Evolutionary conservation across 371 early-diverging fungal species (phyloP).

Genomic region (Syncephalis fuscata): DNA sequence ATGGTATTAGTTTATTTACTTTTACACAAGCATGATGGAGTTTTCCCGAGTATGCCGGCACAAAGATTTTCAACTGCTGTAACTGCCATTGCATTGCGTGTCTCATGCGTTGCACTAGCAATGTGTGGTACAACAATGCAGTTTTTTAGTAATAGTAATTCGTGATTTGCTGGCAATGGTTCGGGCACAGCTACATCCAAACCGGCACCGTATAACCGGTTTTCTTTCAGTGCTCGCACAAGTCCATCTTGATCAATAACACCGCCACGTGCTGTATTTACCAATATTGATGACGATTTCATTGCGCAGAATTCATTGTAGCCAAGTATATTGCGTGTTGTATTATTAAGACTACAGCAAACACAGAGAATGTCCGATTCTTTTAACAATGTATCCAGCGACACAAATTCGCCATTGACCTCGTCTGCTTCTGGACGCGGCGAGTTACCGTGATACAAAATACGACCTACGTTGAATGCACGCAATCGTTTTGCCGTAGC

Average conservation of each 20-base stretch:
- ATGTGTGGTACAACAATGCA: slow-evolving; percentile 39
- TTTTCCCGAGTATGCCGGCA: slow-evolving; percentile 15
- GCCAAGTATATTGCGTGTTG: slow-evolving; percentile 52
- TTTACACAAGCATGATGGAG: too few relatives aligned
- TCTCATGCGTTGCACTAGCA: slow-evolving; percentile 70
- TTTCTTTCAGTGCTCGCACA: slow-evolving; percentile 43
- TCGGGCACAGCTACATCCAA: slow-evolving; percentile 82
- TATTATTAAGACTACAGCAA: slow-evolving; percentile 49
- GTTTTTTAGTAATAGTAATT: slow-evolving; percentile 35
- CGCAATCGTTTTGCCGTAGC: slow-evolving; percentile 50
- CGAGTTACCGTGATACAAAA: slow-evolving; percentile 32
- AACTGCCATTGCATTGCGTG: slow-evolving; percentile 64
- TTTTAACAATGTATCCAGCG: slow-evolving; percentile 31
- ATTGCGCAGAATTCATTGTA: slow-evolving; percentile 39
- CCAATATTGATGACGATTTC: slow-evolving; percentile 51
- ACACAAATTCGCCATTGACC: slow-evolving; percentile 21
- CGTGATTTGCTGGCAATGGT: slow-evolving; percentile 44
- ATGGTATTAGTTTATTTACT: too few relatives aligned
- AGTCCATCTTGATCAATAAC: slow-evolving; percentile 62
- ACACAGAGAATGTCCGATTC: slow-evolving; percentile 55
- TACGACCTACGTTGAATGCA: slow-evolving; percentile 38
- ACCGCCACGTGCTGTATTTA: slow-evolving; percentile 70
- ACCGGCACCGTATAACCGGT: slow-evolving; percentile 46
- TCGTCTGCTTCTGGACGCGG: slow-evolving; percentile 17
- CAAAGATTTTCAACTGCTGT: slow-evolving; percentile 40